phyloP scores from a whole-genome alignment of 345 rosid species.

The Zanthoxylum bungeanum region DNA sequence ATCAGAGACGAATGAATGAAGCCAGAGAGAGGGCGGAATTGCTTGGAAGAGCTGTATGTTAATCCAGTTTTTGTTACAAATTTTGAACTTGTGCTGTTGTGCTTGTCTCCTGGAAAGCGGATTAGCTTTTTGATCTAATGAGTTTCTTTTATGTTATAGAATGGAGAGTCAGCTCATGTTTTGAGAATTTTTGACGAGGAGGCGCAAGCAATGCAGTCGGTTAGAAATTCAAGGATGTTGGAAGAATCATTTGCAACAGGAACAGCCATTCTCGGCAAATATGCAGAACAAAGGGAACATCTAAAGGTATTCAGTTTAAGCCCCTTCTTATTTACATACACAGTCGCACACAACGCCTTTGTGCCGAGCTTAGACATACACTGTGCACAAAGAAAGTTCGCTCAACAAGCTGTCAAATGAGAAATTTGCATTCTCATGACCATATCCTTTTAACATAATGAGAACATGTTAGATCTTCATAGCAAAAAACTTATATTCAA shows the following conservation, averaged over 20 bases:
- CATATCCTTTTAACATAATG: neutral
- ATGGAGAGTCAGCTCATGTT: slow-evolving; percentile 75
- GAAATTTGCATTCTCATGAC: slow-evolving; percentile 4
- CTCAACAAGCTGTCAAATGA: neutral
- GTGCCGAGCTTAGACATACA: neutral
- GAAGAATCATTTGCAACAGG: slow-evolving; percentile 83
- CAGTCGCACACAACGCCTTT: neutral
- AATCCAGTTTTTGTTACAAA: slow-evolving; percentile 1
- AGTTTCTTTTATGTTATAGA: slow-evolving; percentile 34
- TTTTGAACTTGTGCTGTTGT: neutral
- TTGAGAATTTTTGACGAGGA: slow-evolving; percentile 88
- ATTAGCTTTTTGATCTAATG: neutral
- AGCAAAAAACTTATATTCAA: too few species aligned
- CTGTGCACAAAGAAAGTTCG: neutral
- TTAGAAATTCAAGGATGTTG: slow-evolving; percentile 74
- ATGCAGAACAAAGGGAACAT: slow-evolving; percentile 88
- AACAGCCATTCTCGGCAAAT: slow-evolving; percentile 74
- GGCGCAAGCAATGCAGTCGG: slow-evolving; percentile 88
- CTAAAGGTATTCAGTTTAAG: slow-evolving; percentile 51
- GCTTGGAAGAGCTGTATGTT: slow-evolving; percentile 74
- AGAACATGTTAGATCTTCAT: too few species aligned
- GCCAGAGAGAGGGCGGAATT: slow-evolving; percentile 86
- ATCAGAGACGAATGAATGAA: slow-evolving; percentile 63
- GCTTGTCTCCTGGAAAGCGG: neutral
- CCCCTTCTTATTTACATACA: neutral